Evolutionary conservation across 257 asterid species (phyloP), one percentile per base, ranked within the genome.

Genomic region (Nicotiana noctiflora): DNA sequence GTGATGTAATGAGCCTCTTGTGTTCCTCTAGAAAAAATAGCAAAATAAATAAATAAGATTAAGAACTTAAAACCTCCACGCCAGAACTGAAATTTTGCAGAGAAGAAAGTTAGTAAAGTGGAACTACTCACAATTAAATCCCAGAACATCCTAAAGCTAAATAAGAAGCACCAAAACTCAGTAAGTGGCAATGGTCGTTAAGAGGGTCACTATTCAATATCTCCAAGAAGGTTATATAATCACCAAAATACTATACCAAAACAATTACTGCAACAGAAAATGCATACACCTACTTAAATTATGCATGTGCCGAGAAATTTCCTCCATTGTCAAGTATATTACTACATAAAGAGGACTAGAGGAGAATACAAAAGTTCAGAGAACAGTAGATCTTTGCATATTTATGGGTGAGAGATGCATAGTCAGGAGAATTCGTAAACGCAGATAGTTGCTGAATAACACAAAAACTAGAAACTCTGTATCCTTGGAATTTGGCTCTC

Each of bases 1-100:
- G 98, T 19, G 98, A 96, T 11, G 92, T 86, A 75, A 96, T 94
- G 81, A 96, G 95, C 88, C 92, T 86, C 92, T 94, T 90, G 84
- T 96, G 90, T 59, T 98, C 98, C 83, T 92, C 99, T 94, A 79
- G 17, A 74, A 29, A 90, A 60, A 81, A 79, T 25, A 87, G 81
- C 87, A 82, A 79, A 76, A 87, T 72, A 34, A 40, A 81, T 79
- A 68, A 85, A 49, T 37, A 51, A 61, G 23, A 19, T 19, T 18
- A 61, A 46, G 78, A 74, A 52, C 29, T 56, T 21, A 64, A 57
- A 53, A 3, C 44, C 37, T 53, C 34, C 56, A 32, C 61, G 11
- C 59, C 55, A 49, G 49, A 13, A 32, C 15, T 46, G 27, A 34
- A 53, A 27, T 64, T 46, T 25, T 23, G 8, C 44, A 25, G 25